Evolutionary conservation across 1,284 basidiomycete genomes (phyloP), one percentile per base, ranked within the genome.

Genomic region (Ceratobasidium sp.): DNA sequence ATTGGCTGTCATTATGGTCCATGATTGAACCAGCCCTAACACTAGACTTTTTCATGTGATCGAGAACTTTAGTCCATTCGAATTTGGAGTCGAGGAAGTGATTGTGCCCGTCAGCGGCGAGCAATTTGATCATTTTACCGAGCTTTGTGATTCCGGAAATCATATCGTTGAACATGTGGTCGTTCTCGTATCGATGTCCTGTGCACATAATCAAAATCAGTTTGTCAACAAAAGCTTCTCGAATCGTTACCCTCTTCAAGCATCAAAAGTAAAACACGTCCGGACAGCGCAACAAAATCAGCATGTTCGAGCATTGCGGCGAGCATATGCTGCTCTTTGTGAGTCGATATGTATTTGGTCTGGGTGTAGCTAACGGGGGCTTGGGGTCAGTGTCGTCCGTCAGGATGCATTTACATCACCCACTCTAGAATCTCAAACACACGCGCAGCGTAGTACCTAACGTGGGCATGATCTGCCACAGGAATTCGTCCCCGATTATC

Each of bases 11-110:
- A 16, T 28, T 30, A 32, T 8, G 28, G 6, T 10, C 52, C 10
- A 5, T n/a, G 18, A 53, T 53, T 32, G 52, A 16, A 30, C 52
- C 52, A 10, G 32, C 26, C 8, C 30, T n/a, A 32, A 26, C n/a
- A 2, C 18, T 28, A 30, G 26, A 28, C 16, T 10, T 30, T 5
- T 16, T 53, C 52, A 53, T 53, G 14, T 30, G 52, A 32, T 53
- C 39, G 18, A 45, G 14, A 4, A 60, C 58, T 30, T 60, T 60
- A 14, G 8, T 10, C 58, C 58, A 60, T 60, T 28, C 41, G 58
- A 60, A 23, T 43, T 43, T 43, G 16, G 58, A 43, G 9, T 60
- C 23, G 23, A 6, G 3, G 26, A 60, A 45, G 39, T 41, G 39
- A 36, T 60, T 16, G 5, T 34, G 58, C 8, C 34, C 39, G 21